A percentile compares a stretch with the other conserved stretches of the same genome.
Evolutionary conservation across 2,329 filamentous ascomycete genomes (phyloP).

Genomic region (Ophiostoma montium): DNA sequence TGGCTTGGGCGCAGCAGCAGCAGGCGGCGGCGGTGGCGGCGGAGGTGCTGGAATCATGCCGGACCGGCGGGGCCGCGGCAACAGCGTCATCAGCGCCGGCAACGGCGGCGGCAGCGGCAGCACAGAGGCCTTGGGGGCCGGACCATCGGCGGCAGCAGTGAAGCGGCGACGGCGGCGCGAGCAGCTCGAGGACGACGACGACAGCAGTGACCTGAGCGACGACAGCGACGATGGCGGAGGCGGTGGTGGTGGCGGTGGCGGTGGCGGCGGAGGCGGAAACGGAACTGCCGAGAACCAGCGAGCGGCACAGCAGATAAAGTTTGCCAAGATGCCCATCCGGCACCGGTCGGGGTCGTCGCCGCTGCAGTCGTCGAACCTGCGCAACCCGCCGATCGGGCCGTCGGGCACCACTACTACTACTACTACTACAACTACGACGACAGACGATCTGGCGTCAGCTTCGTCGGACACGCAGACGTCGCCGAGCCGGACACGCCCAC

Average conservation of each 20-base stretch:
- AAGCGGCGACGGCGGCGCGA: constrained; percentile 54
- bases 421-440: no score
- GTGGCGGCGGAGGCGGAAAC: constrained; percentile 23
- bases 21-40: neutral
- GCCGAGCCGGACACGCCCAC: constrained; percentile 22
- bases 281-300: constrained; percentile 28
- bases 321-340: constrained; percentile 86
- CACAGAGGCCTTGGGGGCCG: constrained; percentile 17
- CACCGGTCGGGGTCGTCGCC: constrained; percentile 81
- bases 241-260: constrained; percentile 60
- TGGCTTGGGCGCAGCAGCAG: no score
- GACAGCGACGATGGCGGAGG: constrained; percentile 46
- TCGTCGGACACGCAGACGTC: constrained; percentile 20
- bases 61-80: neutral
- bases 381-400: constrained; percentile 36
- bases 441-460: no score
- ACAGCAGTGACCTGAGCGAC: constrained; percentile 73
- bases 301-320: constrained; percentile 82
- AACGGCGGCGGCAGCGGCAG: neutral
- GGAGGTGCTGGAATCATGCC: constrained; percentile 49
- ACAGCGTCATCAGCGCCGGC: neutral
- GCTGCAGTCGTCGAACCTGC: constrained; percentile 50
- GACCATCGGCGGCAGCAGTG: constrained; percentile 50
- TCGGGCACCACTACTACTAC: constrained; percentile 1
- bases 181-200: constrained; percentile 71